phyloP scores from a whole-genome alignment of 73 alveolate species.

The Loxodes magnus region DNA sequence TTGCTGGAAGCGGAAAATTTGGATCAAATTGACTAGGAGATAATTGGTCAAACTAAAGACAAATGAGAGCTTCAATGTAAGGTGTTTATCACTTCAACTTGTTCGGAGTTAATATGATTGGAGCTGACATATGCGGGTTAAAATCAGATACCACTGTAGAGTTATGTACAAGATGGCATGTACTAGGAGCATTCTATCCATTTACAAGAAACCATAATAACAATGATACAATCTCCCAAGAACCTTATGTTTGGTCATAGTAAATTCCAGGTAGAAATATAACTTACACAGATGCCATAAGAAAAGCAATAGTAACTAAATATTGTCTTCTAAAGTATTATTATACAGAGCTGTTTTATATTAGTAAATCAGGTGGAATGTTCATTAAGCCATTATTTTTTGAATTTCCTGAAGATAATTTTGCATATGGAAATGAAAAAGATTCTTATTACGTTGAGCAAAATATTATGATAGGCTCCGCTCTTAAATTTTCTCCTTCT shows the following conservation, averaged over 20 bases:
- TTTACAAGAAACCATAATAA: slow-evolving; percentile 83
- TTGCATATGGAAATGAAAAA: slow-evolving; percentile 7
- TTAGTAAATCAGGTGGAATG: slow-evolving; percentile 11
- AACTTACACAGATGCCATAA: slow-evolving; percentile 57
- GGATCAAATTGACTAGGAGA: slow-evolving; percentile 88
- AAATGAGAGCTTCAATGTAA: slow-evolving; percentile 73
- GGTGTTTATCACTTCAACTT: slow-evolving; percentile 81
- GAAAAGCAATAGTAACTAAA: slow-evolving; percentile 52
- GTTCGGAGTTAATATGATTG: slow-evolving; percentile 91
- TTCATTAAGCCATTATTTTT: slow-evolving; percentile 42
- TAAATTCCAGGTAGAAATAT: no score
- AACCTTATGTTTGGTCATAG: slow-evolving; percentile 15
- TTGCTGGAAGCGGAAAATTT: slow-evolving; percentile 73
- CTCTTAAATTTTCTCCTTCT: slow-evolving; percentile 19
- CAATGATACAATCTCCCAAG: slow-evolving; percentile 31
- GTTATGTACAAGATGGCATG: slow-evolving; percentile 72
- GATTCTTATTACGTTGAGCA: neutral
- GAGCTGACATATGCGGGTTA: slow-evolving; percentile 97
- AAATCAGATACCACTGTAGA: slow-evolving; percentile 34
- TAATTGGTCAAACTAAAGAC: slow-evolving; percentile 53
- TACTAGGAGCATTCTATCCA: slow-evolving; percentile 71
- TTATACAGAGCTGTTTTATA: slow-evolving; percentile 25
- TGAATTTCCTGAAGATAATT: slow-evolving; percentile 35
- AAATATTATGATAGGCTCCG: slow-evolving; percentile 37
- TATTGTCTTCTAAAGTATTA: slow-evolving; percentile 77